Conservation (phyloP, 148 eudicot species). For the Chenopodium album region DNA sequence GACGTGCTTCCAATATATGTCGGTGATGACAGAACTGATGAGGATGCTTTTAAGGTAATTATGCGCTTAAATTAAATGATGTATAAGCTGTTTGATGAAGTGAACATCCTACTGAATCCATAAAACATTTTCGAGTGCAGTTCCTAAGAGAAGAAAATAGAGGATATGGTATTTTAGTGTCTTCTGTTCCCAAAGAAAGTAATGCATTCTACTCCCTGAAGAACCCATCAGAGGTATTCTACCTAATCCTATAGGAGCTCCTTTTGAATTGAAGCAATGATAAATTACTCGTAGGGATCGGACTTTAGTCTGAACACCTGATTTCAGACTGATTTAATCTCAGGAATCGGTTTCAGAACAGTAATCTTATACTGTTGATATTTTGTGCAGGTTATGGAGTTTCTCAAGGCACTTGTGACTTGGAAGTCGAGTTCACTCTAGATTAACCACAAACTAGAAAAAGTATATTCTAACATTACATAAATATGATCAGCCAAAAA, state of each 20-base stretch:
- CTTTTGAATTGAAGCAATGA: neutral
- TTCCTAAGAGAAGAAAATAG: conserved; percentile 68
- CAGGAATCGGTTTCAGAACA: too few species aligned
- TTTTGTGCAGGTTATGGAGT: conserved; percentile 73
- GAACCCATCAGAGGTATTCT: conserved; percentile 81
- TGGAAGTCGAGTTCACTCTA: conserved; percentile 47
- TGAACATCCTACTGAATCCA: neutral
- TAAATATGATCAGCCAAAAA: conserved; percentile 14
- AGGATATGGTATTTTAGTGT: conserved; percentile 86
- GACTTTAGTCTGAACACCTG: too few species aligned
- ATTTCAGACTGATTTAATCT: too few species aligned
- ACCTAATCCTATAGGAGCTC: neutral
- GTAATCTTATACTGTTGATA: neutral
- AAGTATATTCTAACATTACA: conserved; percentile 23
- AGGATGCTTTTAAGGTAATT: conserved; percentile 94
- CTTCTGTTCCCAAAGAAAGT: conserved; percentile 83
- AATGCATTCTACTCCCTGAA: conserved; percentile 79
- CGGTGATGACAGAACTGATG: conserved; percentile 98
- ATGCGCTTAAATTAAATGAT: neutral
- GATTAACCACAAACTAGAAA: conserved; percentile 19
- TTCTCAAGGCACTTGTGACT: conserved; percentile 60
- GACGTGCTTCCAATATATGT: conserved; percentile 89
- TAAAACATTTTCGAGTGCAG: conserved; percentile 33
- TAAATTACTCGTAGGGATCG: neutral
- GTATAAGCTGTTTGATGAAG: neutral